phyloP scores from a whole-genome alignment of 1,284 basidiomycete species.

The Lentinus polychrous region DNA sequence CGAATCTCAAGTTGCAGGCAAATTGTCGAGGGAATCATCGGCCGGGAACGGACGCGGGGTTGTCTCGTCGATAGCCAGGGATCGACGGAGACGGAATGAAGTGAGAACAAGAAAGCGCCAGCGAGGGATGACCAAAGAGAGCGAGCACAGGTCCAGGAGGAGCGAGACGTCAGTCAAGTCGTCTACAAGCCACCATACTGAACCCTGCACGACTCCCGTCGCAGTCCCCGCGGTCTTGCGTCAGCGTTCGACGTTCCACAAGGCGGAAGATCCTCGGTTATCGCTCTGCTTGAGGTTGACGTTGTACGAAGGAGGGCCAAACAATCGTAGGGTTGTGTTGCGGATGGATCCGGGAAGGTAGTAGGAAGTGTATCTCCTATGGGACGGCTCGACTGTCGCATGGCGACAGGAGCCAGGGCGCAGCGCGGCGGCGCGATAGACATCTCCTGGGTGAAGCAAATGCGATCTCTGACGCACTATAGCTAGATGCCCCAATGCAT shows the following conservation, averaged over 20 bases:
- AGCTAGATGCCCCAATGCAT: too few relatives aligned
- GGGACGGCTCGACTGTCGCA: too few relatives aligned
- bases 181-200: neutral
- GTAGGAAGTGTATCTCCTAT: too few relatives aligned
- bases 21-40: conserved; percentile 29
- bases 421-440: too few relatives aligned
- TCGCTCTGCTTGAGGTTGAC: too few relatives aligned
- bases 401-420: too few relatives aligned
- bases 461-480: too few relatives aligned
- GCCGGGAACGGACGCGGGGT: conserved; percentile 18
- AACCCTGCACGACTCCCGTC: conserved; percentile 26
- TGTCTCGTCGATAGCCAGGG: conserved; percentile 2
- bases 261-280: too few relatives aligned
- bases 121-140: conserved; percentile 34
- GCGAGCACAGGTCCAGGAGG: conserved; percentile 8
- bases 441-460: too few relatives aligned
- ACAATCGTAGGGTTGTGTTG: too few relatives aligned
- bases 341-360: too few relatives aligned
- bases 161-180: conserved; percentile 2
- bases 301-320: too few relatives aligned
- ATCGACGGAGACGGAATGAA: conserved; percentile 28
- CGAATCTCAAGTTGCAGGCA: conserved; percentile 5
- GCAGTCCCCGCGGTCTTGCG: conserved; percentile 54
- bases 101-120: conserved; percentile 45
- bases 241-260: conserved; percentile 37